phyloP scores from a whole-genome alignment of 2,329 filamentous ascomycete genomes.

The Elsinoe australis region DNA sequence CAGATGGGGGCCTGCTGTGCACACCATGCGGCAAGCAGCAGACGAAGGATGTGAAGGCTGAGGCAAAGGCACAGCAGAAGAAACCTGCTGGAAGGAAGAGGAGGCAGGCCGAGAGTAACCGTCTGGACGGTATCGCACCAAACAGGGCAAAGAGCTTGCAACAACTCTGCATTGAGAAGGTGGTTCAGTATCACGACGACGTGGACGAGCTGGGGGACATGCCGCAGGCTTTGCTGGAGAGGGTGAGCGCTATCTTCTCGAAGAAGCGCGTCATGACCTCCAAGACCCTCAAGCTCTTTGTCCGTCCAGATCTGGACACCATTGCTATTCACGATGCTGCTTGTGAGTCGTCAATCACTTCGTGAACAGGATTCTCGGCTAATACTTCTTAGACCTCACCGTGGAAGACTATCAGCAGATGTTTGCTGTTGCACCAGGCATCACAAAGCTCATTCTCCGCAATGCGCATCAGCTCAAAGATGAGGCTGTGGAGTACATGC shows the following conservation, averaged over 20 bases:
- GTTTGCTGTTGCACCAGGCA: conserved; percentile 63
- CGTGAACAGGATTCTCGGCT: too few relatives aligned
- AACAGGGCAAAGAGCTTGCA: conserved; percentile 62
- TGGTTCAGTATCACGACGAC: conserved; percentile 55
- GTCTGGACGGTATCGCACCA: conserved; percentile 65
- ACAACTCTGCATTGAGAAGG: conserved; percentile 56
- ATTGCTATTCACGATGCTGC: conserved; percentile 54
- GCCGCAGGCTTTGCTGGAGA: conserved; percentile 49
- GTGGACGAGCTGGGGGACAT: conserved; percentile 59
- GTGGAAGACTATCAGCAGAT: conserved; percentile 72
- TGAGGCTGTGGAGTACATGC: conserved; percentile 69
- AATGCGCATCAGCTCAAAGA: conserved; percentile 93
- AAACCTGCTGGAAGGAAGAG: conserved; percentile 53
- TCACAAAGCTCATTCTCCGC: conserved; percentile 65
- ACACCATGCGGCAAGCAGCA: conserved; percentile 69
- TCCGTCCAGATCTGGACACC: conserved; percentile 46
- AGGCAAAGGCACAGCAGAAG: conserved; percentile 52
- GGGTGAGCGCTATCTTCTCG: conserved; percentile 56
- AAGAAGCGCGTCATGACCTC: conserved; percentile 53
- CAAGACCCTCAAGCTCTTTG: conserved; percentile 43
- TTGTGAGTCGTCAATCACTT: too few relatives aligned
- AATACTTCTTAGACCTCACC: conserved; percentile 58
- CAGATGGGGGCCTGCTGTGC: conserved; percentile 80
- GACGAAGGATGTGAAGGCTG: conserved; percentile 56
- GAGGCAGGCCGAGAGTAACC: conserved; percentile 72